phyloP scores from a whole-genome alignment of 1,139 yeast genomes.

The Yamadazyma pseudoaaseri region DNA sequence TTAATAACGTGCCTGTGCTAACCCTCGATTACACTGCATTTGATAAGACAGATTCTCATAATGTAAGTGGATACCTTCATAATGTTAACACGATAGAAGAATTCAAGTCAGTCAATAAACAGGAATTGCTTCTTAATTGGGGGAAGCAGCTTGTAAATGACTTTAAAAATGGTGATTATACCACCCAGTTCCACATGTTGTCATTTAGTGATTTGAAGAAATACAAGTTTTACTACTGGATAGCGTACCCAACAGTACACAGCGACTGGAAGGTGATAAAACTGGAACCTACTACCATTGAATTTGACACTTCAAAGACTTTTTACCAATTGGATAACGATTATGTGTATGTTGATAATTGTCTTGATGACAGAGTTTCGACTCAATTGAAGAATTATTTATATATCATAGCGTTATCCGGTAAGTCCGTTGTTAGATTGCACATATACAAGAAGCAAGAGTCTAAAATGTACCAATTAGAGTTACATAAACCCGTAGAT shows the following conservation, averaged over 20 bases:
- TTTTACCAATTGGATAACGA: constrained; percentile 8
- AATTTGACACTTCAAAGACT: constrained; percentile 4
- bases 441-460: constrained; percentile 24
- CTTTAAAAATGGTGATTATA: constrained; percentile 9
- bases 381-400: constrained; percentile 67
- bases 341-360: constrained; percentile 64
- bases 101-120: constrained; percentile 69
- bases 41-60: constrained; percentile 15
- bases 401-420: constrained; percentile 47
- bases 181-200: constrained; percentile 51
- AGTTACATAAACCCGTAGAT: constrained; percentile 3
- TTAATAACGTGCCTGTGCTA: constrained; percentile 42
- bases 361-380: constrained; percentile 53
- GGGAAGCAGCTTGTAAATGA: constrained; percentile 27
- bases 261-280: constrained; percentile 36
- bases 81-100: constrained; percentile 86
- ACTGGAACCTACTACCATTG: constrained; percentile 4
- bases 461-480: constrained; percentile 6
- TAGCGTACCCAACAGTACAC: constrained; percentile 68
- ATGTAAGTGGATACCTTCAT: constrained; percentile 37
- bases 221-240: constrained; percentile 87
- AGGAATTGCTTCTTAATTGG: constrained; percentile 47
- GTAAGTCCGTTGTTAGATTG: constrained; percentile 36
- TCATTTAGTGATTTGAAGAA: constrained; percentile 87
- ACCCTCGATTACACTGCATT: constrained; percentile 44